Evolutionary conservation across 2,329 filamentous ascomycete genomes (phyloP).

Genomic region (Dactylonectria macrodidyma): DNA sequence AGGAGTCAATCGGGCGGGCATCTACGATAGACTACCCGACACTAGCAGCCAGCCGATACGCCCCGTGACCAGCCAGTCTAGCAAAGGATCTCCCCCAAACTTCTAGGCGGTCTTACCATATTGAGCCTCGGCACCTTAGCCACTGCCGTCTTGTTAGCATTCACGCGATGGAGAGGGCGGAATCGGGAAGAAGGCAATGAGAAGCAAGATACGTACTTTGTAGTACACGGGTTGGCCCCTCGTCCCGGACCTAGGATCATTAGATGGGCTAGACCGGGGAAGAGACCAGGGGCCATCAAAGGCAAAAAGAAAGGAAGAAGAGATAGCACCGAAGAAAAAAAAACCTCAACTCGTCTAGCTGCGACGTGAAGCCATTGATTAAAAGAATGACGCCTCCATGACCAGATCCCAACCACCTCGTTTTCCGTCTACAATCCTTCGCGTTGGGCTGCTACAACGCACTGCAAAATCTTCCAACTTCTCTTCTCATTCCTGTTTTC

Average conservation of each 20-base stretch:
- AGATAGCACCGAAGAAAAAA: not conserved
- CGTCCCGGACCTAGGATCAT: not conserved
- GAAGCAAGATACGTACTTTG: not conserved
- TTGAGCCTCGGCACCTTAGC: not conserved
- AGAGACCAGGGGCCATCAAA: not conserved
- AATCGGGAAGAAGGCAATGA: not conserved
- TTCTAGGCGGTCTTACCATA: not conserved
- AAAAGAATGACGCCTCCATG: not conserved
- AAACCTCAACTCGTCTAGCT: not conserved
- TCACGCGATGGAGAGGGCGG: not conserved
- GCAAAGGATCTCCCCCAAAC: not conserved
- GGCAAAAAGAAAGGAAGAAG: conserved; percentile 3
- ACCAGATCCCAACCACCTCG: not conserved
- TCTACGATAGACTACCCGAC: not conserved
- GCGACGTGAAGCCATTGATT: conserved; percentile 1
- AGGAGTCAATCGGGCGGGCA: not conserved
- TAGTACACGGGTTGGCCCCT: not conserved
- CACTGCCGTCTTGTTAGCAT: not conserved
- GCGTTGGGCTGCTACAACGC: not conserved
- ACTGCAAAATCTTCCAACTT: not conserved
- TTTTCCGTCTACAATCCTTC: not conserved
- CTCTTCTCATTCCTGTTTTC: not conserved
- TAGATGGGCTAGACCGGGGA: not conserved
- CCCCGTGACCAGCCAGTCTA: no score
- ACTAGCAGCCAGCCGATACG: not conserved